Percentiles rank a stretch among this genome's conserved stretches.
Evolutionary conservation across 2,329 filamentous ascomycete genomes (phyloP).

Genomic region (Aspergillus terreus): DNA sequence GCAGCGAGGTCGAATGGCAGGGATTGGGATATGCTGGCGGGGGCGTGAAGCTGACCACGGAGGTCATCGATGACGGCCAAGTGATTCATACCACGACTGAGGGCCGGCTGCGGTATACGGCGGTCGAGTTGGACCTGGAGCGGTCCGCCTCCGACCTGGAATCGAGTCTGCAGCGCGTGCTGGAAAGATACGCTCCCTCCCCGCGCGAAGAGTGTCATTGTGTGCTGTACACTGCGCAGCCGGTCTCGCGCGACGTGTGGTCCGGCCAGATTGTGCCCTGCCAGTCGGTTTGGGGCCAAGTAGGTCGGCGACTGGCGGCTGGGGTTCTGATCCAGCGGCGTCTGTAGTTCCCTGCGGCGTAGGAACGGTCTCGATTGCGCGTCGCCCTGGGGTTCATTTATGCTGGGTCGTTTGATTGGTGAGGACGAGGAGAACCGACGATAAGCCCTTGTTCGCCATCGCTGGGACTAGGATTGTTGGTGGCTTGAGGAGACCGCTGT

Average conservation of each 20-base stretch:
- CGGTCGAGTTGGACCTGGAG: constrained; percentile 27
- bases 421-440: neutral
- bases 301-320: constrained; percentile 32
- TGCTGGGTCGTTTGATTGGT: neutral
- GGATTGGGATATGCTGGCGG: constrained; percentile 56
- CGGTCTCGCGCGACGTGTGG: constrained; percentile 19
- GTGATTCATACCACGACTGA: constrained; percentile 22
- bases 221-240: constrained; percentile 34
- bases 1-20: constrained; percentile 79
- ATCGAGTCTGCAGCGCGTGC: constrained; percentile 20
- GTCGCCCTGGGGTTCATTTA: neutral
- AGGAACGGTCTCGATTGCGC: neutral
- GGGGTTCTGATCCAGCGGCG: constrained; percentile 32
- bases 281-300: constrained; percentile 36
- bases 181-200: constrained; percentile 14
- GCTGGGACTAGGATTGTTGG: too few relatives aligned
- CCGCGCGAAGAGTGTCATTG: constrained; percentile 20
- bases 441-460: neutral
- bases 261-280: constrained; percentile 41
- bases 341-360: neutral
- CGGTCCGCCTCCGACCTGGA: constrained; percentile 16
- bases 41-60: constrained; percentile 18
- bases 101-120: constrained; percentile 23
- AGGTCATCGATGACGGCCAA: constrained; percentile 12
- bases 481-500: too few relatives aligned